Evolutionary conservation across 164 flowering plant species (phyloP), one percentile per base, ranked within the genome.

Genomic region (Pachysandra terminalis): DNA sequence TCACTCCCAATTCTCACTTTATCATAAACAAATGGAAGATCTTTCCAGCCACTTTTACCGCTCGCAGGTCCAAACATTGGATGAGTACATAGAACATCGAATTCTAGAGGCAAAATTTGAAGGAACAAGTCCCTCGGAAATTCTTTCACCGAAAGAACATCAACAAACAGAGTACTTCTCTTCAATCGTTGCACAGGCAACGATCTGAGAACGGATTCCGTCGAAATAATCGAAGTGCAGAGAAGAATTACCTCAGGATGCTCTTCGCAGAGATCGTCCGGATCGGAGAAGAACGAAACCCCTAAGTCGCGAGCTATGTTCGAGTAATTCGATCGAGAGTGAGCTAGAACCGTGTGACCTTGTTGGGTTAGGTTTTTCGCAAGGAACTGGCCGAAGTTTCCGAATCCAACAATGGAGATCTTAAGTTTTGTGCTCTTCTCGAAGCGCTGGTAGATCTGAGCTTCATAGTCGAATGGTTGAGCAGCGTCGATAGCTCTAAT

Each of bases 371-470:
- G 69, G 55, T 84, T 75, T 73, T 75, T 73, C 53, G 89, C 83
- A 19, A 87, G 80, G 79, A 83, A 85, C 51, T 85, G 89, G 15
- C 89, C 87, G 73, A 68, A 85, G 69, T 87, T 85, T 1, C 91
- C 91, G 73, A 87, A 87, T 9, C 89, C 91, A 5, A 87, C 48
- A 9, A 87, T 71, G 63, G 83, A 87, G 23, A 87, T 87, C 54
- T 82, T 85, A 23, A 87, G 84, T 66, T 66, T 68, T 23, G 66
- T 67, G 61, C 78, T 65, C 54, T 76, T 73, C 14, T 27, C 45
- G 71, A 67, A 59, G 13, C 64, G 66, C 68, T 66, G 53, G 37
- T 32, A 3, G 37, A 32, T 32, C 37, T 7, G 37, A 32, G 37
- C 37, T 32, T 32, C 37, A 32, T 32, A 32, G 37, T 32, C 37